phyloP scores from a whole-genome alignment of 208 protist species.

The Histomonas meleagridis region DNA sequence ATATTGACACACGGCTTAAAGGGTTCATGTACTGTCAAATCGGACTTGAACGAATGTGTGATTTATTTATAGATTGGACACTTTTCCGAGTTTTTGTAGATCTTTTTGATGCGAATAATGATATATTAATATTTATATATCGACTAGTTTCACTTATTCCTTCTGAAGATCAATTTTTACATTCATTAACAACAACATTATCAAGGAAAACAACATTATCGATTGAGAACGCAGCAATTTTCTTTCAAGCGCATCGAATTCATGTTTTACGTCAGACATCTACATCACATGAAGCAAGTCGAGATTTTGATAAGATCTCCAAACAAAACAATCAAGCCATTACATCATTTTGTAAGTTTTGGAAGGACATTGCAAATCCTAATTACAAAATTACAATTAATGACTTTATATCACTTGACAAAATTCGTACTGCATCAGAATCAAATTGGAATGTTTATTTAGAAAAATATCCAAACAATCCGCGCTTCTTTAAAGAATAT shows the following conservation, averaged over 20 bases:
- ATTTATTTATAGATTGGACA: not conserved
- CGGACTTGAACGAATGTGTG: not conserved
- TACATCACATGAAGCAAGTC: not conserved
- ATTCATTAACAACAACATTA: not conserved
- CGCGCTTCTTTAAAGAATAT: not conserved
- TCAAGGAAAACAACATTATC: not conserved
- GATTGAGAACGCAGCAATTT: not conserved
- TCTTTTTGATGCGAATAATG: not conserved
- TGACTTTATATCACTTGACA: not conserved
- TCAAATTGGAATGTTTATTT: not conserved
- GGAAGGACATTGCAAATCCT: not conserved
- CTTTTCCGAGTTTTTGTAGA: not conserved
- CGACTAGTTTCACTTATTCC: not conserved
- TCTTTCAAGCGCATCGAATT: not conserved
- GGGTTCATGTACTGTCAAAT: not conserved
- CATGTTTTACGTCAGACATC: conserved; percentile 5
- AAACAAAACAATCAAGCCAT: not conserved
- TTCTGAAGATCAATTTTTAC: not conserved
- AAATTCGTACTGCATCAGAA: not conserved
- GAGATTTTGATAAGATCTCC: not conserved
- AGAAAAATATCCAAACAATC: not conserved
- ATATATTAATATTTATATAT: not conserved
- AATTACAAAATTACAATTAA: not conserved
- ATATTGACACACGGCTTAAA: not conserved
- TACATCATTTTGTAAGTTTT: not conserved